Evolutionary conservation across 139 green algal genomes (phyloP).

Genomic region (Edaphochlamys debaryana): DNA sequence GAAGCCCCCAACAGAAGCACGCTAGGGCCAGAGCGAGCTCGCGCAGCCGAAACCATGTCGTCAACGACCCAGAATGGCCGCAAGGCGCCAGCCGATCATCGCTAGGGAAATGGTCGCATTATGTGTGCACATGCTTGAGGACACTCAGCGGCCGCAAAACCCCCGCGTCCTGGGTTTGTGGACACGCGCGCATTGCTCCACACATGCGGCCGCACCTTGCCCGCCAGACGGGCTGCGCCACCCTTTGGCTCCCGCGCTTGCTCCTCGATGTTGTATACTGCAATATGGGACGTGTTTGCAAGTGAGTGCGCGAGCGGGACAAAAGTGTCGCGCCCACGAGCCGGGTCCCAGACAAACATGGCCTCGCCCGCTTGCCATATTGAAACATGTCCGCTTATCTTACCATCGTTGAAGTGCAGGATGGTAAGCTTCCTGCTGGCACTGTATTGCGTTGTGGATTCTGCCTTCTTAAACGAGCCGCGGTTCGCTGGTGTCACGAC

Average conservation of each 20-base stretch:
- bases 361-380: not conserved
- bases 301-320: not conserved
- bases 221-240: constrained; percentile 66
- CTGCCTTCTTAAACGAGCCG: not conserved
- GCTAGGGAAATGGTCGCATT: too few relatives aligned
- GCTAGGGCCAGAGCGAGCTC: too few relatives aligned
- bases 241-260: constrained; percentile 67
- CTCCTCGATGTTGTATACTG: constrained; percentile 40
- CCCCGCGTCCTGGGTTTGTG: too few relatives aligned
- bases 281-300: too few relatives aligned
- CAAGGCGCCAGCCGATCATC: too few relatives aligned
- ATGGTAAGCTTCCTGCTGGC: constrained; percentile 27
- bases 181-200: too few relatives aligned
- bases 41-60: too few relatives aligned
- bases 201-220: constrained; percentile 18
- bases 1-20: too few relatives aligned
- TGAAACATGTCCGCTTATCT: not conserved
- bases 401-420: constrained; percentile 32
- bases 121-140: too few relatives aligned
- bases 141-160: too few relatives aligned
- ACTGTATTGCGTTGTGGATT: not conserved
- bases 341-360: too few relatives aligned
- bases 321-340: not conserved
- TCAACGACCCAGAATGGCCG: too few relatives aligned
- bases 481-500: not conserved